Evolutionary conservation across 1,139 yeast species (phyloP), one percentile per base, ranked within the genome.

Genomic region (Diutina neorugosa): DNA sequence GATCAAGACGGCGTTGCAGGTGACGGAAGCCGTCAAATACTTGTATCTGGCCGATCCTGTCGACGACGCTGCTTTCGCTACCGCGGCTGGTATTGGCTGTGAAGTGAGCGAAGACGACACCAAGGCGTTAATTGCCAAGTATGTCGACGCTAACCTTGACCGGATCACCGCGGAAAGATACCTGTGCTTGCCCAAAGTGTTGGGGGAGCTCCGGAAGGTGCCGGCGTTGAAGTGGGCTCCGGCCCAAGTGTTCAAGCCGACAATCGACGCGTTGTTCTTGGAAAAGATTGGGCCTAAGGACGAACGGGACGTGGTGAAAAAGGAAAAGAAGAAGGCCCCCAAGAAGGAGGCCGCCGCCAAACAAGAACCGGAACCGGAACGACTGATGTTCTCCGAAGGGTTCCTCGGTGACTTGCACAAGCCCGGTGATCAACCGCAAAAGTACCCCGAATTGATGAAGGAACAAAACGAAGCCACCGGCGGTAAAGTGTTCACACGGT

Each of bases 361-460:
- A 4, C 12, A 31, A n/a, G 14, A 31, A 31, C 37, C 14, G 37
- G 62, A 53, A 16, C 58, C 56, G 2, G 75, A 75, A 57, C 77
- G 95, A 67, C 82, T 93, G 51, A 91, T 94, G 96, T 94, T 91
- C 65, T 74, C 84, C 18, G 98, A 93, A 68, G 99, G 99, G 9
- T 94, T 93, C 71, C 76, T 94, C 55, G 98, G 98, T 49, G 96
- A 88, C 57, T 76, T 94, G 62, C 98, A 94, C 70, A 87, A 88
- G 66, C 89, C 96, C 27, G 98, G 98, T 59, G 97, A 84, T 65
- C 93, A 91, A 66, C 90, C 93, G 48, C 98, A 93, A 73, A 84
- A 78, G 60, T 84, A 78, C 66, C 95, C 96, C 43, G 95, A 88
- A 64, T 74, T 87, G 53, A 84, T 88, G 85, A 76, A 77, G 59